These are phyloP conservation scores for Hamamelis virginiana DNA, from an alignment of 164 flowering plant genomes.

Conservation along the genomic window DNA sequence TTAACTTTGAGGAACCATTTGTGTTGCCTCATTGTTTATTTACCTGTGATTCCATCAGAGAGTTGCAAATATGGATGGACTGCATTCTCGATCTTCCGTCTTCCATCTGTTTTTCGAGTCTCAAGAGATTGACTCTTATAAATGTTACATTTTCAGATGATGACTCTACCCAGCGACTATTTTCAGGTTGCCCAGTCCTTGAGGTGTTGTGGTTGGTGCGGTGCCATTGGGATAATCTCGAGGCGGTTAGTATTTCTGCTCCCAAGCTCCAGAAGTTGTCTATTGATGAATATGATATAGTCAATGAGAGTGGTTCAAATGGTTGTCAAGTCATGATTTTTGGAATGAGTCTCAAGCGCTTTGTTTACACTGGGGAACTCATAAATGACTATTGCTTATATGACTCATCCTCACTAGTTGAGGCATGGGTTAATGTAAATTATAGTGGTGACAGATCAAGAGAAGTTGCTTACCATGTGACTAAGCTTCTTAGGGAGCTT, in stretches of 20 bases:
- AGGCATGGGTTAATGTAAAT: no score
- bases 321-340: conserved; percentile 2
- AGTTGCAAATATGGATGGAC: not conserved
- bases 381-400: not conserved
- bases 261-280: not conserved
- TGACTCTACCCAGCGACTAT: not conserved
- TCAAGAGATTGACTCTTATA: not conserved
- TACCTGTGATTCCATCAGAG: not conserved
- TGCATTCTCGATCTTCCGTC: not conserved
- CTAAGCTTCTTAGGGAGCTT: not conserved
- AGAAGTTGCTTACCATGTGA: not conserved
- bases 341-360: not conserved
- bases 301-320: not conserved
- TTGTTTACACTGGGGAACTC: not conserved
- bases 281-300: not conserved
- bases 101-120: conserved; percentile 1
- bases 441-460: not conserved
- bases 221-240: not conserved
- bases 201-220: not conserved
- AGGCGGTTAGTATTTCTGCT: not conserved
- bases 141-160: not conserved
- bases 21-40: not conserved
- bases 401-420: not conserved
- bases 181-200: conserved; percentile 7
- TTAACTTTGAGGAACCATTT: not conserved